Conservation (phyloP, 495 filamentous ascomycete genomes). For the Ramalina peruviana region DNA sequence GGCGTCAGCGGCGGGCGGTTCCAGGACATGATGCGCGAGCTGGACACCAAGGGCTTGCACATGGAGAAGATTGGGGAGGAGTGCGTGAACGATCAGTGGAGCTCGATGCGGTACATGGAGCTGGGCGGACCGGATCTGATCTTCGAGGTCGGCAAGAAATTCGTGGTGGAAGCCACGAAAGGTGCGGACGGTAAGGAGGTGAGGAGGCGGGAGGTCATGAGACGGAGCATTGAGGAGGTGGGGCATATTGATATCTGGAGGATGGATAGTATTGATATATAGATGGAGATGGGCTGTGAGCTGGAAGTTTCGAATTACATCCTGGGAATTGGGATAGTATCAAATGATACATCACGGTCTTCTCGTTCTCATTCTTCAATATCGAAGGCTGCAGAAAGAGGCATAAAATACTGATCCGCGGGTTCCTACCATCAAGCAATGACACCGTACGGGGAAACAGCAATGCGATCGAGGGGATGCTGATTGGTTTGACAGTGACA, state of each 20-base stretch:
- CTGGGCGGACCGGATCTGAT: slow-evolving; percentile 11
- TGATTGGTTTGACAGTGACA: no score
- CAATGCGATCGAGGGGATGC: no score
- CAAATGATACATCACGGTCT: no score
- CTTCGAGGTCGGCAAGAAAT: slow-evolving; percentile 7
- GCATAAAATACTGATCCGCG: no score
- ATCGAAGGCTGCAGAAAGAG: no score
- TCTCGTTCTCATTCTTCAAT: no score
- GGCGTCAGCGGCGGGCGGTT: not conserved
- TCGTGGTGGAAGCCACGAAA: not conserved
- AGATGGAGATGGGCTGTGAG: no score
- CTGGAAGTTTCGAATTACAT: no score
- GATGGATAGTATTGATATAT: slow-evolving; percentile 11
- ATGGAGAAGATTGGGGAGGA: slow-evolving; percentile 11
- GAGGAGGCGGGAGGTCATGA: slow-evolving; percentile 4
- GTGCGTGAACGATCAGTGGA: slow-evolving; percentile 1
- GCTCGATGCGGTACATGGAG: slow-evolving; percentile 7
- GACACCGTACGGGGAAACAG: no score
- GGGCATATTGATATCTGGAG: slow-evolving; percentile 12
- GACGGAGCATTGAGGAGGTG: slow-evolving; percentile 5
- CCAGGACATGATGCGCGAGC: slow-evolving; percentile 10
- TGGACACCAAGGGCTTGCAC: slow-evolving; percentile 6
- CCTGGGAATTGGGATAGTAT: no score
- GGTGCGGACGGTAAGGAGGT: not conserved
- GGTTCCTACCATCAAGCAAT: no score